Base-by-base conservation (phyloP, 2,329 filamentous ascomycete genomes). In the Rutstroemia sp. region DNA sequence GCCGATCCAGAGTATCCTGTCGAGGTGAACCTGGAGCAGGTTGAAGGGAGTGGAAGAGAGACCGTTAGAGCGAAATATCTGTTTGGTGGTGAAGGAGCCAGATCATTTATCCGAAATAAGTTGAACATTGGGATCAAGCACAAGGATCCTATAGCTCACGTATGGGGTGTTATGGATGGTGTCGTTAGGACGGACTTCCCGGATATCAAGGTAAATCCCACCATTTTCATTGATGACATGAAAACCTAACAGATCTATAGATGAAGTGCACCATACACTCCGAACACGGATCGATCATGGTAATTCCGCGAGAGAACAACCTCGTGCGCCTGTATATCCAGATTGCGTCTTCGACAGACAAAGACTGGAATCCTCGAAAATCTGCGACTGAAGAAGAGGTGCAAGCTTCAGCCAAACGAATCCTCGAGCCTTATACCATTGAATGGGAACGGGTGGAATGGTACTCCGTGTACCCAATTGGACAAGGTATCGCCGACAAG, bases 211-310 rank as follows among this genome's bases (percentile, higher is more conserved):
- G 82, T 82, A 83, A 86, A 48, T 2, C 25, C 17, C 2, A n/a
- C 83, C 65, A 5, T 6, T 5, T 48, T 10, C 40, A 42, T 83
- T 83, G 68, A 80, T 82, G 73, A 76, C 78, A 69, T 56, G 9
- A 23, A 12, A 48, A n/a, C 25, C 69, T 38, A 38, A 30, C 45
- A 45, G 8, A 8, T 51, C 56, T 9, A 2, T 58, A 84, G 76
- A 86, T 87, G 78, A 86, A 88, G 75, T 88, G 84, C 64, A 88
- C 85, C 0, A 88, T 91, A 58, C 87, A 90, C 68, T 89, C 86
- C 3, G 77, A 82, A 47, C 76, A 85, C 57, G 87, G 88, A 1
- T 89, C 86, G 17, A 84, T 92, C 66, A 88, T 92, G 82, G 84
- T 91, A 4, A 91, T 92, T 57, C 88, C 88, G 0, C 78, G 86